These are phyloP conservation scores for Flaveria sonorensis DNA, from an alignment of 129 eudicot genomes.

Conservation along the genomic window DNA sequence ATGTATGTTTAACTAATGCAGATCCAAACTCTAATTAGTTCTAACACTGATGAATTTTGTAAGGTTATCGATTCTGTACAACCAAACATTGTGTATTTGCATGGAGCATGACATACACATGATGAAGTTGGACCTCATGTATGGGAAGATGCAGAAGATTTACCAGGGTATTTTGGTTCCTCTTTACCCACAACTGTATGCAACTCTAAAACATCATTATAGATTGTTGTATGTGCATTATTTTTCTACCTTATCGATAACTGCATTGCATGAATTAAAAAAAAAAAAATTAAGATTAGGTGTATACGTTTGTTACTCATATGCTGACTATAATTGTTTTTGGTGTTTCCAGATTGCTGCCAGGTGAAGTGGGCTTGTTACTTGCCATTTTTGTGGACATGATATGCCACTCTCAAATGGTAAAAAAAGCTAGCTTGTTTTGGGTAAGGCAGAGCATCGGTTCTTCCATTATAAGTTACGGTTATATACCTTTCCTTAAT, in stretches of 20 bases:
- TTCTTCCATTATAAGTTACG: too few species aligned
- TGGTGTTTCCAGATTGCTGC: background rate
- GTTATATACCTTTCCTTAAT: too few species aligned
- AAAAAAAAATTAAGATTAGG: background rate
- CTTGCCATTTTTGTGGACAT: background rate
- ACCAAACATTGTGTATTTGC: constrained; percentile 80
- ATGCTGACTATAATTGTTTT: background rate
- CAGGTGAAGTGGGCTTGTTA: background rate
- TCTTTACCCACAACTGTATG: constrained; percentile 79
- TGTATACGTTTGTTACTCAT: background rate
- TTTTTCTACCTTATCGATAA: too few species aligned
- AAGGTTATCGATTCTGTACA: constrained; percentile 56
- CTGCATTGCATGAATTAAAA: background rate
- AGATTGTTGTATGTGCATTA: background rate
- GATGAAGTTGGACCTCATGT: constrained; percentile 70
- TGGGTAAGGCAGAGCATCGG: too few species aligned
- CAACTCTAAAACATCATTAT: constrained; percentile 5
- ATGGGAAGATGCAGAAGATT: constrained; percentile 58
- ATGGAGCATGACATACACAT: constrained; percentile 66
- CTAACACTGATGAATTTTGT: constrained; percentile 59
- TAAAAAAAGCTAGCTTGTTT: too few species aligned
- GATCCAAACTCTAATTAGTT: constrained; percentile 67
- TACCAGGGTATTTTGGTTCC: constrained; percentile 56
- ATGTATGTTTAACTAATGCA: constrained; percentile 25
- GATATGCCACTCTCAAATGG: too few species aligned